phyloP scores from a whole-genome alignment of 163 green algal genomes.

The Chlorella variabilis region DNA sequence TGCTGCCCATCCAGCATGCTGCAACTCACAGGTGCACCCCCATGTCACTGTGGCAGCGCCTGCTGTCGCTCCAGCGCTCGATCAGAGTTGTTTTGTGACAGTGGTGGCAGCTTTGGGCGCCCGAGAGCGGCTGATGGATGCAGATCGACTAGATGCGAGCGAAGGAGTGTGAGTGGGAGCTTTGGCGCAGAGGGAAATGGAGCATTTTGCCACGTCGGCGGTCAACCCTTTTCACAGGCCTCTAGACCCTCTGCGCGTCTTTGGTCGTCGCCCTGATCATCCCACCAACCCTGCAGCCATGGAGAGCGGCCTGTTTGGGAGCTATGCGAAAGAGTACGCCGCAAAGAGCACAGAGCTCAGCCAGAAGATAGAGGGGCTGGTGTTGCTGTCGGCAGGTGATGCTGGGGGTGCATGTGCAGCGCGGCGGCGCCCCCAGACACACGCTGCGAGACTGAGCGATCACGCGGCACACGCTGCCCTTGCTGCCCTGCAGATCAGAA shows the following conservation, averaged over 20 bases:
- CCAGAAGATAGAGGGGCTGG: constrained; percentile 66
- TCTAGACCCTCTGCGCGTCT: too few species aligned
- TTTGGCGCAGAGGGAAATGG: too few species aligned
- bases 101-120: too few species aligned
- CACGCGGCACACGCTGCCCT: constrained; percentile 61
- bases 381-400: constrained; percentile 76
- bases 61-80: too few species aligned
- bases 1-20: too few species aligned
- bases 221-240: not conserved
- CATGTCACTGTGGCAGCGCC: not conserved
- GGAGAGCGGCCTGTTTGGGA: constrained; percentile 68
- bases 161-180: too few species aligned
- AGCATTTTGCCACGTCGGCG: too few species aligned
- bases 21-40: constrained; percentile 22
- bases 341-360: constrained; percentile 82
- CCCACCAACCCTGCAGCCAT: not conserved
- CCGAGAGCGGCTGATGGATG: too few species aligned
- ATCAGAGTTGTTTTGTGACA: too few species aligned
- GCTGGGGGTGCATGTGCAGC: not conserved
- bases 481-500: constrained; percentile 50
- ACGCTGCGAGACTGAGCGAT: constrained; percentile 26
- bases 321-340: constrained; percentile 91
- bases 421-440: not conserved
- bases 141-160: too few species aligned
- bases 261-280: too few species aligned